phyloP scores from a whole-genome alignment of 2,329 filamentous ascomycete species.

The Hypoxylon sp. region DNA sequence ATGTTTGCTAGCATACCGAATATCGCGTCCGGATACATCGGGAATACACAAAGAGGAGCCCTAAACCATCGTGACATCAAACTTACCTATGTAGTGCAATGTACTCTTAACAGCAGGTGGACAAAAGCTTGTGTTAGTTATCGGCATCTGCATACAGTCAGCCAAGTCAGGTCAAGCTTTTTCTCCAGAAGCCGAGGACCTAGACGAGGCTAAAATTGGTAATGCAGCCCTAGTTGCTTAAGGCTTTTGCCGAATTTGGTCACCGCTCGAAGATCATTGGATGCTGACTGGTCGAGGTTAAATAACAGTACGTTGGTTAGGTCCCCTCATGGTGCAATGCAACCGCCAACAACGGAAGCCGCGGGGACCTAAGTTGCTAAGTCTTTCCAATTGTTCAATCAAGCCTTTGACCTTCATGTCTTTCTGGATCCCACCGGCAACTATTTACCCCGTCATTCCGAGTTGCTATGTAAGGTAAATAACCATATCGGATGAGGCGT shows the following conservation, averaged over 20 bases:
- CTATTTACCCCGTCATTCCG: background rate
- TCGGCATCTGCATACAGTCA: background rate
- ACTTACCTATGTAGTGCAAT: background rate
- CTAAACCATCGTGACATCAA: background rate
- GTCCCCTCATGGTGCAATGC: constrained; percentile 10
- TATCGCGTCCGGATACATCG: too few species aligned
- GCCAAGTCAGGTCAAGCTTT: constrained; percentile 11
- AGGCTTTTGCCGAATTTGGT: constrained; percentile 33
- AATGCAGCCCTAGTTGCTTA: background rate
- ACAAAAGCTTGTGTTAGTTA: constrained; percentile 21
- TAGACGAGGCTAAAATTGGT: constrained; percentile 37
- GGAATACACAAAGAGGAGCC: background rate
- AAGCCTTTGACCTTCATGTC: background rate
- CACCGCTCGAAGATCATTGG: constrained; percentile 32
- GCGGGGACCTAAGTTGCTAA: background rate
- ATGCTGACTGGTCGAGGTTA: constrained; percentile 17
- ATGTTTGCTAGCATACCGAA: background rate
- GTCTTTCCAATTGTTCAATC: background rate
- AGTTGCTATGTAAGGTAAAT: background rate
- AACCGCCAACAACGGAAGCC: constrained; percentile 1
- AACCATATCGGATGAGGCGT: background rate
- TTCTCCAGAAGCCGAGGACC: constrained; percentile 23
- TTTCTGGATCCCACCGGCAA: constrained; percentile 8
- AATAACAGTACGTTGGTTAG: constrained; percentile 15
- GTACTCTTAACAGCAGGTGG: constrained; percentile 4